Percentiles rank a stretch among this genome's conserved stretches.
Evolutionary conservation across 257 asterid genomes (phyloP).

Genomic region (Avicennia marina): DNA sequence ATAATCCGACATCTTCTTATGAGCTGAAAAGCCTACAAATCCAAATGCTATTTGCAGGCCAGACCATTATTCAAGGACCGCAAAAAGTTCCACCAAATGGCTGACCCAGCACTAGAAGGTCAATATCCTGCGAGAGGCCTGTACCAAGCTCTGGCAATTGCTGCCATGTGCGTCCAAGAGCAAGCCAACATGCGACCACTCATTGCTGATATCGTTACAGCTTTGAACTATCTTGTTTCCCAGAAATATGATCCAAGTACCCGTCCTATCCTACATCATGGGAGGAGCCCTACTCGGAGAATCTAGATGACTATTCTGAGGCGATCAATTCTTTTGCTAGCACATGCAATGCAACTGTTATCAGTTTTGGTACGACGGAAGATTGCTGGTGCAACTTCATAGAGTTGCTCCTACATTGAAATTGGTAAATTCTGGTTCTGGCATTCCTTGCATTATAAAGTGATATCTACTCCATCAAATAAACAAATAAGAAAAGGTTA

Average conservation of each 20-base stretch:
- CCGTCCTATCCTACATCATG: constrained; percentile 10
- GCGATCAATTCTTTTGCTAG: neutral
- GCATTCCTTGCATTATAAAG: neutral
- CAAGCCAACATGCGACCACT: constrained; percentile 42
- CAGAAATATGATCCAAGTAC: constrained; percentile 28
- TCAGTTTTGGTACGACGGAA: constrained; percentile 20
- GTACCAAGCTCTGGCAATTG: constrained; percentile 50
- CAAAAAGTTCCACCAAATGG: constrained; percentile 37
- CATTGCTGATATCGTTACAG: constrained; percentile 39
- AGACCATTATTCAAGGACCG: constrained; percentile 46
- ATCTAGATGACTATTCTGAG: neutral
- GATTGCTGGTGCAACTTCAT: constrained; percentile 9
- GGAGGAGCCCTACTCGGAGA: constrained; percentile 12
- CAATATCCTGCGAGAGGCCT: constrained; percentile 39
- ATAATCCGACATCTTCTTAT: neutral
- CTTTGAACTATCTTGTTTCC: constrained; percentile 35
- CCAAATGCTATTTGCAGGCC: constrained; percentile 31
- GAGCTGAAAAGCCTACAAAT: neutral
- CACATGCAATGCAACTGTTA: neutral
- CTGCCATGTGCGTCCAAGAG: constrained; percentile 59
- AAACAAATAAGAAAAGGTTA: neutral
- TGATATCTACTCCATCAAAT: neutral
- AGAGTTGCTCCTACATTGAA: neutral
- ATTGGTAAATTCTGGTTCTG: neutral
- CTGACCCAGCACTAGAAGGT: constrained; percentile 41